These are phyloP conservation scores for Bretziella fagacearum DNA, from an alignment of 2,329 filamentous ascomycete genomes.

Conservation along the genomic window DNA sequence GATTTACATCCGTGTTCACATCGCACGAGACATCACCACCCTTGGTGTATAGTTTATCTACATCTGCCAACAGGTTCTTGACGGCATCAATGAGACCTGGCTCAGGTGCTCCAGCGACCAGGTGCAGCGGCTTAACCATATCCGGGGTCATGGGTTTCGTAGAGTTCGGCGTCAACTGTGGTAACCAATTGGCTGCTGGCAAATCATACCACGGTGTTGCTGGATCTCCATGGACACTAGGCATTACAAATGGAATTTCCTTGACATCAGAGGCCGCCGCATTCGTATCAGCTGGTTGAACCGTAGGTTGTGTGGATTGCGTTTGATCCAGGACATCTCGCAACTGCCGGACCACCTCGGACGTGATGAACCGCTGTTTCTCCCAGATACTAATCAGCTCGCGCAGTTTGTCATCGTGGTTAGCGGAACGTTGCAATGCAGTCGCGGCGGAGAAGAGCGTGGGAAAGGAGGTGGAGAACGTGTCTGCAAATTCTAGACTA, in stretches of 20 bases:
- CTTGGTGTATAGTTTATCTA: constrained; percentile 44
- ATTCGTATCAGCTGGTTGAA: constrained; percentile 13
- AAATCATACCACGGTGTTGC: constrained; percentile 64
- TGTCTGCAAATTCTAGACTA: neutral
- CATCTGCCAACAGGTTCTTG: constrained; percentile 51
- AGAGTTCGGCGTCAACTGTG: constrained; percentile 61
- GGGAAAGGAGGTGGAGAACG: neutral
- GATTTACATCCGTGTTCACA: constrained; percentile 45
- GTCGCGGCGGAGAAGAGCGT: constrained; percentile 41
- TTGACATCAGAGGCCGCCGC: constrained; percentile 23
- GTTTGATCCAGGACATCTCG: constrained; percentile 34
- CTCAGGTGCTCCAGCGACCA: constrained; percentile 51
- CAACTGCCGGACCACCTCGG: constrained; percentile 39
- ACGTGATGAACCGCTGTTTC: constrained; percentile 43
- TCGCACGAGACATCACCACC: constrained; percentile 17
- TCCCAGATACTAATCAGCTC: constrained; percentile 54
- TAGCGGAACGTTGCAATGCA: constrained; percentile 42
- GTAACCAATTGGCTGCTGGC: constrained; percentile 66
- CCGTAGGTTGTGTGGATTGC: constrained; percentile 16
- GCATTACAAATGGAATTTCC: constrained; percentile 51
- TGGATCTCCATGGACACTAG: constrained; percentile 58
- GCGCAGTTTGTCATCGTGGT: constrained; percentile 47
- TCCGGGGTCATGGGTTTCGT: constrained; percentile 55
- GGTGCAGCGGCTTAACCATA: constrained; percentile 53
- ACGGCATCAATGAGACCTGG: constrained; percentile 49